A percentile compares a stretch with the other conserved stretches of the same genome.
Conservation (phyloP, 2,329 filamentous ascomycete species). For the Sporothrix humicola region DNA sequence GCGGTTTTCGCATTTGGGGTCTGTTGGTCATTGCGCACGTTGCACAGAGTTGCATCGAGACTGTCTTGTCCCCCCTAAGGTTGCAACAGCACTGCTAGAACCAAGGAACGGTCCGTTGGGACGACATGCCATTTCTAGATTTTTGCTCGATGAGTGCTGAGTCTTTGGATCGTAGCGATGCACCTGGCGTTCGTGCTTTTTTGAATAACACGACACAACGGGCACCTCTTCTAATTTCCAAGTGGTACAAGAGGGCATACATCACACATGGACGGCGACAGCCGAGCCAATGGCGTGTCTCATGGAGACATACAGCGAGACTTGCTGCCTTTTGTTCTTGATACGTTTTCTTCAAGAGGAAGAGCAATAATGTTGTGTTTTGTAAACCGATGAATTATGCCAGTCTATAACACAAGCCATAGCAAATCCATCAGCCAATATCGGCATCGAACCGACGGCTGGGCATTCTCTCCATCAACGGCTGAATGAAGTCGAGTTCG, state of each 20-base stretch:
- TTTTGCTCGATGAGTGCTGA: too few relatives aligned
- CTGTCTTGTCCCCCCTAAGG: background rate
- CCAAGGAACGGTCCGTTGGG: slow-evolving; percentile 8
- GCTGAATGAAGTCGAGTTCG: background rate
- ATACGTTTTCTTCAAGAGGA: background rate
- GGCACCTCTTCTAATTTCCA: background rate
- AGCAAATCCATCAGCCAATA: background rate
- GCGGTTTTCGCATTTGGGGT: background rate
- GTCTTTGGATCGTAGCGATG: too few relatives aligned
- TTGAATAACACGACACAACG: background rate
- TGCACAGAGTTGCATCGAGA: background rate
- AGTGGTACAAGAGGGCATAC: background rate
- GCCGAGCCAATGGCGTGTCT: background rate
- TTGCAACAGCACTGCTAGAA: slow-evolving; percentile 13
- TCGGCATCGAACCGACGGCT: background rate
- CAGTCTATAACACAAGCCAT: too few relatives aligned
- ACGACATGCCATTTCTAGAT: background rate
- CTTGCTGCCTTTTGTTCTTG: background rate
- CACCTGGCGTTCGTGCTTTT: background rate
- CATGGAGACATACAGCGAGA: background rate
- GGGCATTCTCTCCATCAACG: background rate
- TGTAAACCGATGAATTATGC: background rate
- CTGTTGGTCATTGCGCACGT: background rate
- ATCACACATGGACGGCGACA: background rate
- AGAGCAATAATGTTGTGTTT: background rate